Evolutionary conservation across 306 rosid genomes (phyloP).

Genomic region (Spatholobus suberectus): DNA sequence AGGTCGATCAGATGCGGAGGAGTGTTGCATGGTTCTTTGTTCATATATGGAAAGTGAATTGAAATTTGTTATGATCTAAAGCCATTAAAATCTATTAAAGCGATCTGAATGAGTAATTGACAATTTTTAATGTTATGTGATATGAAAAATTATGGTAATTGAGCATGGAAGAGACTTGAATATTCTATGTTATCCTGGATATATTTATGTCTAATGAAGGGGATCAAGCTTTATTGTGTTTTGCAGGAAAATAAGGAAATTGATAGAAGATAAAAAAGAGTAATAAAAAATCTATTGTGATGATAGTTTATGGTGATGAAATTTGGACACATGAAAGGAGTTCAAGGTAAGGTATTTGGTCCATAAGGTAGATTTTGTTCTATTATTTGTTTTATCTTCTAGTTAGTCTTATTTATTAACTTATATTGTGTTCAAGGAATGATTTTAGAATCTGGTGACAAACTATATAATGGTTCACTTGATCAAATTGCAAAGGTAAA

Average conservation of each 20-base stretch:
- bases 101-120: not conserved
- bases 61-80: not conserved
- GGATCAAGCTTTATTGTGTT: conserved; percentile 24
- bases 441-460: no score
- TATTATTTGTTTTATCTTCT: not conserved
- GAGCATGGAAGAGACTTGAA: not conserved
- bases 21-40: conserved; percentile 77
- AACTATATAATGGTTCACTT: no score
- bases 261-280: conserved; percentile 48
- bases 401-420: conserved; percentile 19
- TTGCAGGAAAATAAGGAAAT: conserved; percentile 71
- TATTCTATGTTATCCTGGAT: not conserved
- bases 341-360: conserved; percentile 69
- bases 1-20: conserved; percentile 86
- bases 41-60: conserved; percentile 60
- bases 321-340: conserved; percentile 59
- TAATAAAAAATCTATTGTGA: conserved; percentile 49
- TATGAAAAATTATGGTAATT: not conserved
- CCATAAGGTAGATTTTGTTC: conserved; percentile 65
- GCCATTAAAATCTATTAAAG: not conserved
- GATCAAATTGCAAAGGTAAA: no score
- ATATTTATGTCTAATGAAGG: conserved; percentile 10
- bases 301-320: conserved; percentile 62
- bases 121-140: not conserved
- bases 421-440: conserved; percentile 57